phyloP scores from a whole-genome alignment of 2,329 filamentous ascomycete genomes.

The Hirsutella minnesotensis region DNA sequence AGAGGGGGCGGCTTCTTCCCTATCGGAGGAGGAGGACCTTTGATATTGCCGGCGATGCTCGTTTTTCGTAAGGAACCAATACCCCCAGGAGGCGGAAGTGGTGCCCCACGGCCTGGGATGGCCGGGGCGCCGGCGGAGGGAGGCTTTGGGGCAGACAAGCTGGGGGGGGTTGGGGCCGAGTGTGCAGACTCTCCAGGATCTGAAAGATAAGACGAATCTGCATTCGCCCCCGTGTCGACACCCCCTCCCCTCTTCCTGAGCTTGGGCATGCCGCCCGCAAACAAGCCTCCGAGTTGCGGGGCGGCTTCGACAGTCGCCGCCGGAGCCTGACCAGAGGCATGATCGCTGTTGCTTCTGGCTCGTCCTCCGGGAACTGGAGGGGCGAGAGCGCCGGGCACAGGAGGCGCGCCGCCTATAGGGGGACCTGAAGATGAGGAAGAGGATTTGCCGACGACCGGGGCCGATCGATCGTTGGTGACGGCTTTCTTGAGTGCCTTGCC shows the following conservation, averaged over 20 bases:
- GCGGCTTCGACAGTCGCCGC: conserved; percentile 41
- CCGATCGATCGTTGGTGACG: conserved; percentile 85
- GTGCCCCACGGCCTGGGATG: conserved; percentile 35
- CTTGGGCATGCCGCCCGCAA: conserved; percentile 93
- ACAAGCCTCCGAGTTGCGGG: conserved; percentile 77
- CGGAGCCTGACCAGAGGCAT: conserved; percentile 34
- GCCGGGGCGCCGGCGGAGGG: conserved; percentile 48
- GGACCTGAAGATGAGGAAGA: conserved; percentile 36
- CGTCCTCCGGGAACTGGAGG: conserved; percentile 61
- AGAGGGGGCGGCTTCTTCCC: conserved; percentile 63
- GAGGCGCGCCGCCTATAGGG: conserved; percentile 64
- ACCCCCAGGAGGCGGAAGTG: conserved; percentile 31
- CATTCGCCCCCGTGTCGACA: conserved; percentile 51
- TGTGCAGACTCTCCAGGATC: conserved; percentile 46
- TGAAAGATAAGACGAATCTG: conserved; percentile 62
- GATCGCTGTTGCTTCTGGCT: conserved; percentile 76
- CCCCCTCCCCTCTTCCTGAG: conserved; percentile 77
- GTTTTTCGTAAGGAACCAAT: conserved; percentile 44
- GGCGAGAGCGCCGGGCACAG: conserved; percentile 58
- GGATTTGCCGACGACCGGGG: conserved; percentile 45
- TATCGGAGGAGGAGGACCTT: conserved; percentile 59
- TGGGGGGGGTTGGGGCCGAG: conserved; percentile 33
- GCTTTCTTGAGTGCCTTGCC: conserved; percentile 72
- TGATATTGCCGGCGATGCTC: conserved; percentile 22
- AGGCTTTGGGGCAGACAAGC: conserved; percentile 43